Conservation (phyloP, 208 protist genomes). For the Acanthamoeba quina region DNA sequence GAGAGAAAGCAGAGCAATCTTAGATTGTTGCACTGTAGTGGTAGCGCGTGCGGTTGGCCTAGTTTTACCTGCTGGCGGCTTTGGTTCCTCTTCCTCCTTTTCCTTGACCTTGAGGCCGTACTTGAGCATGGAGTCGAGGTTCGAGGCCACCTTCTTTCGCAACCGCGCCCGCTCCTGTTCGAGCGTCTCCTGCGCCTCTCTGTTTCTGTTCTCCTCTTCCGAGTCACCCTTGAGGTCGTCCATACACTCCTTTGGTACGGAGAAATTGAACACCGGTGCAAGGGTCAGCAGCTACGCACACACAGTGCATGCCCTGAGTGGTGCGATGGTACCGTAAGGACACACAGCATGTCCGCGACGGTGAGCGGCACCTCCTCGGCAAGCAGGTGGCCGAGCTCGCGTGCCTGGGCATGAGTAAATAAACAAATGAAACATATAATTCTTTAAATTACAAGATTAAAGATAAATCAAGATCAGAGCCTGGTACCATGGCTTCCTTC, state of each 20-base stretch:
- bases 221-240: constrained; percentile 5
- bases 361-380: neutral
- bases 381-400: neutral
- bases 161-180: neutral
- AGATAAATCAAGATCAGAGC: neutral
- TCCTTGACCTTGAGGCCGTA: constrained; percentile 4
- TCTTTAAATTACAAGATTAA: neutral
- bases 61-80: neutral
- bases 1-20: neutral
- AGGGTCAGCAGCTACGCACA: neutral
- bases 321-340: neutral
- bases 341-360: neutral
- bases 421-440: neutral
- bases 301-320: neutral
- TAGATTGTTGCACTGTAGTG: neutral
- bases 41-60: too few relatives aligned
- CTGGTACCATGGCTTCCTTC: neutral
- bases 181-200: neutral
- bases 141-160: neutral
- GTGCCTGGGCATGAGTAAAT: neutral
- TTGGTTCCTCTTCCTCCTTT: neutral
- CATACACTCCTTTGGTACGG: neutral
- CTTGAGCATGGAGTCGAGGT: constrained; percentile 22
- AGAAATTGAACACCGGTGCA: neutral
- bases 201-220: neutral